A percentile compares a stretch with the other conserved stretches of the same genome.
Conservation (phyloP, 805 yeast species). For the Myxozyma neglecta region DNA sequence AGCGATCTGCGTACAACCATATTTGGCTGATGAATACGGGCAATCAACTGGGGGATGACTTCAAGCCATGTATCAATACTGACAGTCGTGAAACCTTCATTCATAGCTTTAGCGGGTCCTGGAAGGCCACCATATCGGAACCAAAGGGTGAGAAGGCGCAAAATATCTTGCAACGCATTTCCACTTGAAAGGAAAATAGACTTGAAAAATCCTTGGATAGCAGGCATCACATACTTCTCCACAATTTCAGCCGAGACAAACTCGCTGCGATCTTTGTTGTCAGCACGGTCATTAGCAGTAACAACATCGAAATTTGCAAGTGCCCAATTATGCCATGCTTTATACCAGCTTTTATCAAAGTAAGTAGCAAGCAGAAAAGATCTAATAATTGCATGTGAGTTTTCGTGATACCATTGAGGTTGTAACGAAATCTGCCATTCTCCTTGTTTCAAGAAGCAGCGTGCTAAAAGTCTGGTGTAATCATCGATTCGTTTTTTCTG, state of each 20-base stretch:
- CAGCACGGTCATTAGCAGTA: conserved; percentile 50
- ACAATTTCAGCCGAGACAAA: conserved; percentile 48
- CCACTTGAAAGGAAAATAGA: conserved; percentile 85
- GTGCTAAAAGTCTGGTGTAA: conserved; percentile 79
- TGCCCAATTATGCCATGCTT: conserved; percentile 99
- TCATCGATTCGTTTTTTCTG: conserved; percentile 62
- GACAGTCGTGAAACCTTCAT: conserved; percentile 86
- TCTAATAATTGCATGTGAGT: conserved; percentile 70
- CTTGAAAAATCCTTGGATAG: conserved; percentile 92
- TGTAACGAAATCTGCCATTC: conserved; percentile 93
- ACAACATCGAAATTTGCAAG: conserved; percentile 95
- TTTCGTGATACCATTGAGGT: conserved; percentile 68
- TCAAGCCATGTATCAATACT: conserved; percentile 92
- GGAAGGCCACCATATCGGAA: conserved; percentile 92
- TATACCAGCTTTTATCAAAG: conserved; percentile 90
- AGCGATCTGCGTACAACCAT: conserved; percentile 77
- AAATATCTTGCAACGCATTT: conserved; percentile 87
- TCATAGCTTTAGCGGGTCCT: conserved; percentile 87
- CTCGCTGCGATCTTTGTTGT: conserved; percentile 26
- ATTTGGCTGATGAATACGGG: conserved; percentile 95
- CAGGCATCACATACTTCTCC: conserved; percentile 89
- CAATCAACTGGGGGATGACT: conserved; percentile 91
- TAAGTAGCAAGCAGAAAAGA: conserved; percentile 92
- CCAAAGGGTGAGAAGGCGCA: conserved; percentile 89
- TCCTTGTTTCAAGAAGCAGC: conserved; percentile 96